Base-by-base conservation (phyloP, 148 eudicot species). In the Simmondsia chinensis region DNA sequence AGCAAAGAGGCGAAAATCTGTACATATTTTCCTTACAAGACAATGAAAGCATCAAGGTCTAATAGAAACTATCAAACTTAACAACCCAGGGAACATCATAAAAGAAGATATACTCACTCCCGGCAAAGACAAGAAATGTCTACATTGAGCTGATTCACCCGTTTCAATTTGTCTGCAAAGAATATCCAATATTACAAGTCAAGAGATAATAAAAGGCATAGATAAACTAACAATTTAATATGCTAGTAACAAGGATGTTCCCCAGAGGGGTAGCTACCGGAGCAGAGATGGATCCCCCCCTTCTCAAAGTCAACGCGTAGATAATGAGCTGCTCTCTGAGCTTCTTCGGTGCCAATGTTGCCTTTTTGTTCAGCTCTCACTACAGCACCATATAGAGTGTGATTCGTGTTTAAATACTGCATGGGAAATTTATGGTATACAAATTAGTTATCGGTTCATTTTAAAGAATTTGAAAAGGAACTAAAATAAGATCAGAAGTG, bases 261-360 rank as follows among this genome's bases (percentile, higher is more conserved):
- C 50, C 17, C n/a, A n/a, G n/a, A n/a, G 39, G 9, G 37, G 30
- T n/a, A 20, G 41, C 39, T 80, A 89, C 97, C 95, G 41, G 60
- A 44, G 46, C 66, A 23, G 19, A 91, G 88, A 74, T 91, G 97
- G 66, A 91, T 79, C 70, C 97, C 97, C 25, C 97, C 95, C 77
- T 82, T 91, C 70, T 91, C 97, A 61, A 91, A 79, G 59, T 91
- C 97, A 57, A 63, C 57, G 36, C 96, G 93, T 35, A 85, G 60
- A 52, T 65, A 57, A 60, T 59, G 71, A 32, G 96, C 95, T 48
- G 85, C 78, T 71, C 79, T 71, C 45, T 63, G 69, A 55, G 79
- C 95, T 74, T 91, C 95, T 31, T 56, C 57, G 26, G 59, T 63
- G 26, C 71, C 73, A 43, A 61, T 39, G 29, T 43, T 26, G 39